Base-by-base conservation (phyloP, 108 stramenopile genomes). In the Hondaea fermentalgiana region DNA sequence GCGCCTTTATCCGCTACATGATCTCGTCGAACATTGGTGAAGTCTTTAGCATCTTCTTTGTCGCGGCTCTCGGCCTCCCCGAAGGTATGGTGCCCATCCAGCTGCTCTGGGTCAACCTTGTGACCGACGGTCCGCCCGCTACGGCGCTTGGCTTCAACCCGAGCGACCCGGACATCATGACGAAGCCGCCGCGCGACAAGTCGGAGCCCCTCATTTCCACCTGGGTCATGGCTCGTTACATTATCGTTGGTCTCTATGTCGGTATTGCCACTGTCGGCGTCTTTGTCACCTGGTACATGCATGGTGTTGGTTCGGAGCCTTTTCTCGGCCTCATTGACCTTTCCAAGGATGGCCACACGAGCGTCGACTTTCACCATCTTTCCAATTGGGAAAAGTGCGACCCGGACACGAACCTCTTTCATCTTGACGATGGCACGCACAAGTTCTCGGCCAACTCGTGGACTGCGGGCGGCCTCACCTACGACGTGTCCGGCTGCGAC, bases 281-380 rank as follows among this genome's bases (percentile, higher is more conserved):
- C 47, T 94, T 93, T 19, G 93, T 92, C 5, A 93, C 91, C 83
- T 96, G 95, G 95, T 96, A 93, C 93, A 71, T 57, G 42, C 92
- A 91, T 23, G 93, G 93, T 12, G 76, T 83, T 12, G 76, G 76
- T 0, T 6, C 6, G 23, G 4, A 59, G 59, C 28, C 58, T 3
- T 88, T 69, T 44, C 60, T 88, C 60, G 60, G 60, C 28, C 51
- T 83, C 25, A 49, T 69, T 28, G 60, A 88, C 60, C 60, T 60
- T 5, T 25, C 25, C 60, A 28, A 42, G 60, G 60, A 88, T 28
- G 60, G 60, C 44, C 88, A 88, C 45, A 45, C 88, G 8, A 19
- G 44, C 14, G 94, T 94, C 17, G 59, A 72, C 25, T 88, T 89
- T 89, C 45, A 53, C 44, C 92, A 94, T 69, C 92, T 94, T 60